Conservation (phyloP, 176 grass and related monocot species). For the Metroxylon sagu region DNA sequence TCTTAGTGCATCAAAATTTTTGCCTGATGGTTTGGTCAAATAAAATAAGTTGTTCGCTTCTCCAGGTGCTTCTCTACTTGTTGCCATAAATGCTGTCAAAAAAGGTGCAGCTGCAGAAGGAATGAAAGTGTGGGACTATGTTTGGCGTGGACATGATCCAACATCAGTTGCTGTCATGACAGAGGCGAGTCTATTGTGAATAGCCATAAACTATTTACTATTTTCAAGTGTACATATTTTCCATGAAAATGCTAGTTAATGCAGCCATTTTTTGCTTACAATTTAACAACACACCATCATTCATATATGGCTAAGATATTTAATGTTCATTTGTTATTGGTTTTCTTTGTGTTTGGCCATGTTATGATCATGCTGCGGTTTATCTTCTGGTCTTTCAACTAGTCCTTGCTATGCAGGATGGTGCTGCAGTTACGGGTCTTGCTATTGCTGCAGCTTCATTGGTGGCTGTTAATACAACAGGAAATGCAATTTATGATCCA, state of each 20-base stretch:
- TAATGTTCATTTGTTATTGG: not conserved
- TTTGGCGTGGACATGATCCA: slow-evolving; percentile 96
- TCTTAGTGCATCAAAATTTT: slow-evolving; percentile 1
- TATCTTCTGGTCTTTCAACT: slow-evolving; percentile 2
- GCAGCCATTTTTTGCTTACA: too few species aligned
- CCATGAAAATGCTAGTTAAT: not conserved
- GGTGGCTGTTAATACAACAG: slow-evolving; percentile 79
- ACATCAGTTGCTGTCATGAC: slow-evolving; percentile 99
- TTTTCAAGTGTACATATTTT: not conserved
- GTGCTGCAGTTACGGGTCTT: slow-evolving; percentile 85
- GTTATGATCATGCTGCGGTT: not conserved
- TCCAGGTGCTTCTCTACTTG: slow-evolving; percentile 82
- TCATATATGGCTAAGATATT: too few species aligned
- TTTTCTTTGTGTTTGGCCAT: not conserved
- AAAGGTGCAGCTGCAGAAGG: slow-evolving; percentile 86
- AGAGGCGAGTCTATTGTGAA: slow-evolving; percentile 50
- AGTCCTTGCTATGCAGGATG: slow-evolving; percentile 47
- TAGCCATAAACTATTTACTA: slow-evolving; percentile 1
- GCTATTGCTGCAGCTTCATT: slow-evolving; percentile 83
- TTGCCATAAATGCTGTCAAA: slow-evolving; percentile 94
- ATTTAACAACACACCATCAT: too few species aligned
- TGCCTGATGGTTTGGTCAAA: too few species aligned
- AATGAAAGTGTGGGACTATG: slow-evolving; percentile 84
- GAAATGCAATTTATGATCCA: slow-evolving; percentile 92
- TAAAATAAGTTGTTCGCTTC: slow-evolving; percentile 16